Evolutionary conservation across 805 yeast species (phyloP).

Genomic region (Scheffersomyces coipomensis): DNA sequence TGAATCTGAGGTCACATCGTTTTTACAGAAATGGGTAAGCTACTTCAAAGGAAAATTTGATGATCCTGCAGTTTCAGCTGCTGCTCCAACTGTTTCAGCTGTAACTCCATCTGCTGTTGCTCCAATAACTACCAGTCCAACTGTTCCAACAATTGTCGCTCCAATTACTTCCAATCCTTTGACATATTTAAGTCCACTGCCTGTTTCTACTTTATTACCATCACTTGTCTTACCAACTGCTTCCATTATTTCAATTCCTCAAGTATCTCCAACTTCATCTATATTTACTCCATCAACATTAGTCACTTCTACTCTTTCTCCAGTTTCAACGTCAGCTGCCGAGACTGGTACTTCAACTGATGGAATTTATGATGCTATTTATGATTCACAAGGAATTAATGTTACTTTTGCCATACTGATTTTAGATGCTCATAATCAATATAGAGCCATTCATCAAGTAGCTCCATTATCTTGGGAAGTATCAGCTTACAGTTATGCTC

Average conservation of each 20-base stretch:
- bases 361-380: constrained; percentile 7
- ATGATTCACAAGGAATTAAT: constrained; percentile 20
- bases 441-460: constrained; percentile 30
- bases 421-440: constrained; percentile 31
- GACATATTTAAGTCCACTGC: no score
- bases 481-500: constrained; percentile 31
- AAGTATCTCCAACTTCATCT: not conserved
- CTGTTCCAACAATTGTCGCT: constrained; percentile 1
- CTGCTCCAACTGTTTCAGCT: constrained; percentile 8
- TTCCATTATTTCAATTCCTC: constrained; percentile 1
- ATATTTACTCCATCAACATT: constrained; percentile 1
- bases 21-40: no score
- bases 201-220: no score
- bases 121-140: constrained; percentile 3
- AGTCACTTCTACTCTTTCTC: constrained; percentile 5
- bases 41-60: no score
- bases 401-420: constrained; percentile 25
- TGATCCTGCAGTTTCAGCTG: no score
- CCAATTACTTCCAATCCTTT: no score
- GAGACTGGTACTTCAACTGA: constrained; percentile 9
- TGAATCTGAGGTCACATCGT: no score
- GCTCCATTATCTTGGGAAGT: constrained; percentile 28
- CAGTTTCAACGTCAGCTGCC: constrained; percentile 9
- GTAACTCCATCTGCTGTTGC: constrained; percentile 8
- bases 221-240: no score